These are phyloP conservation scores for Geotrichum carabidarum DNA, from an alignment of 1,139 yeast species.

Conservation along the genomic window DNA sequence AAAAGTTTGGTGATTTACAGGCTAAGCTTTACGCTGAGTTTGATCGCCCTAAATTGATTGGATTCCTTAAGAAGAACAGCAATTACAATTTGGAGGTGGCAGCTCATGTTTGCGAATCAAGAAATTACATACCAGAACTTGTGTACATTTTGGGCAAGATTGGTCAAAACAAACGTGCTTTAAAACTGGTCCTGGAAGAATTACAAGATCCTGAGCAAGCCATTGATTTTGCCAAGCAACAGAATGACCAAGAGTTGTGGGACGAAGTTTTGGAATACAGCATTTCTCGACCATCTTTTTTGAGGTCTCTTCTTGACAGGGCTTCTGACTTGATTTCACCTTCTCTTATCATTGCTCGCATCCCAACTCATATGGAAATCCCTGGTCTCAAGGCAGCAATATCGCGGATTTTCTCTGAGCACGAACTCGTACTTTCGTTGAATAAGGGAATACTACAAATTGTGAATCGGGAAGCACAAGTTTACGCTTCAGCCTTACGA, in stretches of 20 bases:
- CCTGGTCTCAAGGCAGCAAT: constrained; percentile 62
- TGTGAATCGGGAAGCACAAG: constrained; percentile 54
- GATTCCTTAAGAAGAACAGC: constrained; percentile 49
- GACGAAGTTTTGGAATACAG: constrained; percentile 66
- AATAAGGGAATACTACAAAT: constrained; percentile 59
- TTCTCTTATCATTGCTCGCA: constrained; percentile 56
- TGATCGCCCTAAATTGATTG: constrained; percentile 49
- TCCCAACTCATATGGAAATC: constrained; percentile 59
- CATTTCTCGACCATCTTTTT: constrained; percentile 64
- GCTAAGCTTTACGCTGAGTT: constrained; percentile 61
- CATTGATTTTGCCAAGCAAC: constrained; percentile 68
- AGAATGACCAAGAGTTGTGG: constrained; percentile 77
- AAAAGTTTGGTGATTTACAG: constrained; percentile 60
- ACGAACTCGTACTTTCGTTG: constrained; percentile 55
- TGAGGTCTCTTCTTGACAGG: constrained; percentile 65
- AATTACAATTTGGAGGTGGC: constrained; percentile 70
- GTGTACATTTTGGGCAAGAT: constrained; percentile 78
- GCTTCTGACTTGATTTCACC: constrained; percentile 57
- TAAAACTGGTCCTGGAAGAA: constrained; percentile 68
- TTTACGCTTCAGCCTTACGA: constrained; percentile 41
- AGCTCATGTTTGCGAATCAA: constrained; percentile 54
- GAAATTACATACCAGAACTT: constrained; percentile 57
- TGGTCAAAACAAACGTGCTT: constrained; percentile 74
- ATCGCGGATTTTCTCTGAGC: constrained; percentile 58
- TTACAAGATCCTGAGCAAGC: constrained; percentile 77